Evolutionary conservation across 768 basidiomycete species (phyloP), one percentile per base, ranked within the genome.

Genomic region (Solioccasus polychromus): DNA sequence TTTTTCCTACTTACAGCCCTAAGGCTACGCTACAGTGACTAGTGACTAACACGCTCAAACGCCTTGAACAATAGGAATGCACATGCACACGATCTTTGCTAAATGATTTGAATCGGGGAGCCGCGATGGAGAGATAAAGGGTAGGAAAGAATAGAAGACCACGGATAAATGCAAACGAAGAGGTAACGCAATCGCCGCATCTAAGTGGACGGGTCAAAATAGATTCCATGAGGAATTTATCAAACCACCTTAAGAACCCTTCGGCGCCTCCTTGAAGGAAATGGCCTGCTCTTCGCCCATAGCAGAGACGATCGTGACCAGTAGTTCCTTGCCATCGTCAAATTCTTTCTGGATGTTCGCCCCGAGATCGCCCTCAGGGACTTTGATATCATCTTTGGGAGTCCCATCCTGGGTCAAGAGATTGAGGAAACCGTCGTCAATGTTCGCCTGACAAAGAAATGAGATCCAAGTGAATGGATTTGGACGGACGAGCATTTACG

Each of bases 261-360:
- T 85, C 54, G 91, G 90, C 44, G 88, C 87, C 69, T 94, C 92
- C 80, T 97, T 95, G 70, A 43, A 81, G 56, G 89, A 84, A 62
- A 95, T 85, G 52, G 88, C 83, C 76, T 85, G 85, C 73, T 96
- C 93, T 72, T 97, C 92, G 51, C 76, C 78, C 94, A 98, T 97
- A 62, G 95, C 87, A 55, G 77, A 71, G 66, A 92, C 74, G 63
- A 92, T 82, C 57, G 90, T 93, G 69, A 94, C 82, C 48, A 89
- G 72, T 52, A 94, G 74, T 49, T 94, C 92, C 71, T 92, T 91
- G 69, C 88, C 92, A 0, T 74, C 83, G 0, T 96, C 89, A 62
- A 96, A 97, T 20, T 60, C 83, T 5, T 38, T 23, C 59, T 73
- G 47, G 55, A 98, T 92, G 42, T 84, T 67, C 44, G 71, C 69